Evolutionary conservation across 202 grass and related monocot species (phyloP).

Genomic region (Bolboschoenoplectus hybrid): DNA sequence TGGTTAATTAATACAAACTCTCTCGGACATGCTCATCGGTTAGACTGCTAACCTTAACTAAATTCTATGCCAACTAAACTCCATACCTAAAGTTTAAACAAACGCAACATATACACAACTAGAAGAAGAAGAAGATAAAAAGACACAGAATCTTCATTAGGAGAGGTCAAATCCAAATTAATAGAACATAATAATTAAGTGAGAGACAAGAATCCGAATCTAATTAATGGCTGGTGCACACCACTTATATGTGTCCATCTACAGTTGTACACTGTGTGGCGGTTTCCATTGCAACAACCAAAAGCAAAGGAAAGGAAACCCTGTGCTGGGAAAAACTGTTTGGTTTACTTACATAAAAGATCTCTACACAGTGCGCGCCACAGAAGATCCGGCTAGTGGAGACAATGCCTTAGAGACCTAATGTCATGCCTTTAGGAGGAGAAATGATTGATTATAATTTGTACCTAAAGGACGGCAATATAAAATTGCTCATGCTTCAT

Average conservation of each 20-base stretch:
- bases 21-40: slow-evolving; percentile 5
- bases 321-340: neutral
- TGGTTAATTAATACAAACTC: slow-evolving; percentile 5
- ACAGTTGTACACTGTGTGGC: neutral
- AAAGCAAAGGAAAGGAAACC: neutral
- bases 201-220: slow-evolving; percentile 32
- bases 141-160: slow-evolving; percentile 38
- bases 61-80: slow-evolving; percentile 37
- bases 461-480: slow-evolving; percentile 44
- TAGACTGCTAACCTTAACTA: slow-evolving; percentile 27
- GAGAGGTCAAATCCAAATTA: slow-evolving; percentile 33
- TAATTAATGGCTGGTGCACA: slow-evolving; percentile 16
- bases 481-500: slow-evolving; percentile 22
- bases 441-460: slow-evolving; percentile 34
- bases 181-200: slow-evolving; percentile 28
- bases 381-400: slow-evolving; percentile 34
- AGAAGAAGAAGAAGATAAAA: neutral
- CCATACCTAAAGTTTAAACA: slow-evolving; percentile 37
- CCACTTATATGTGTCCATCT: too few relatives aligned
- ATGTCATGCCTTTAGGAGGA: slow-evolving; percentile 36
- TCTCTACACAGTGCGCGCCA: neutral
- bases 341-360: neutral
- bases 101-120: slow-evolving; percentile 31
- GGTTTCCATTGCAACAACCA: neutral
- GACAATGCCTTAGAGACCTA: slow-evolving; percentile 15